Evolutionary conservation across 2,329 filamentous ascomycete genomes (phyloP).

Genomic region (Xylariomycetidae sp.): DNA sequence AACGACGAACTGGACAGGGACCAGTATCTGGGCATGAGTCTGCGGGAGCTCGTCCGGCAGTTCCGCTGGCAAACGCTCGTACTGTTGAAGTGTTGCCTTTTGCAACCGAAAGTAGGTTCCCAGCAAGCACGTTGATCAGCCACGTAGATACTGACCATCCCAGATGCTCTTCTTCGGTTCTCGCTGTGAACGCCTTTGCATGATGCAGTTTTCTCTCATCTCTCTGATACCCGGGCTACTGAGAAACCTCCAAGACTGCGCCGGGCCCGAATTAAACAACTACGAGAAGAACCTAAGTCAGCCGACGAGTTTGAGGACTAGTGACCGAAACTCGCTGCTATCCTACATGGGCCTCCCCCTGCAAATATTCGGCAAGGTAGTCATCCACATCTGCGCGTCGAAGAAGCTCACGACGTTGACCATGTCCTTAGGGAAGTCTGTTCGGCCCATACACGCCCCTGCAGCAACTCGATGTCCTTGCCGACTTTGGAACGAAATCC

Average conservation of each 20-base stretch:
- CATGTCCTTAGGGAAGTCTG: constrained; percentile 63
- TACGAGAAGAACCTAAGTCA: constrained; percentile 70
- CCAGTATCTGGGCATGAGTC: constrained; percentile 80
- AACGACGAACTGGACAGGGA: constrained; percentile 70
- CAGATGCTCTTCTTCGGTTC: constrained; percentile 98
- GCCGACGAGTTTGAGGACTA: constrained; percentile 82
- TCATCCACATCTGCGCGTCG: constrained; percentile 4
- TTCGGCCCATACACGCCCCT: constrained; percentile 96
- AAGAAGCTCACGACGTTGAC: constrained; percentile 4
- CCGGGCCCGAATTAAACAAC: constrained; percentile 83
- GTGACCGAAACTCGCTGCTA: constrained; percentile 82
- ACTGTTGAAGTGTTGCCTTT: constrained; percentile 83
- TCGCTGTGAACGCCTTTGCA: constrained; percentile 91
- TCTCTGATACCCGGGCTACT: constrained; percentile 92
- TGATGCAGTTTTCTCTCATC: constrained; percentile 96
- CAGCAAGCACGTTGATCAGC: neutral
- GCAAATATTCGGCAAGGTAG: constrained; percentile 87
- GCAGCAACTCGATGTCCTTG: constrained; percentile 89
- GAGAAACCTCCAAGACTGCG: constrained; percentile 86
- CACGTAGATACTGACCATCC: constrained; percentile 5
- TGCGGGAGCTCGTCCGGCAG: constrained; percentile 87
- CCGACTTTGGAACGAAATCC: constrained; percentile 90
- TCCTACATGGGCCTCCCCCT: constrained; percentile 92
- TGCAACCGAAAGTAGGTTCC: constrained; percentile 78
- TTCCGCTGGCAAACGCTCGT: constrained; percentile 94